Conservation (phyloP, 2,329 filamentous ascomycete genomes). For the Coleophoma eucalyptorum region DNA sequence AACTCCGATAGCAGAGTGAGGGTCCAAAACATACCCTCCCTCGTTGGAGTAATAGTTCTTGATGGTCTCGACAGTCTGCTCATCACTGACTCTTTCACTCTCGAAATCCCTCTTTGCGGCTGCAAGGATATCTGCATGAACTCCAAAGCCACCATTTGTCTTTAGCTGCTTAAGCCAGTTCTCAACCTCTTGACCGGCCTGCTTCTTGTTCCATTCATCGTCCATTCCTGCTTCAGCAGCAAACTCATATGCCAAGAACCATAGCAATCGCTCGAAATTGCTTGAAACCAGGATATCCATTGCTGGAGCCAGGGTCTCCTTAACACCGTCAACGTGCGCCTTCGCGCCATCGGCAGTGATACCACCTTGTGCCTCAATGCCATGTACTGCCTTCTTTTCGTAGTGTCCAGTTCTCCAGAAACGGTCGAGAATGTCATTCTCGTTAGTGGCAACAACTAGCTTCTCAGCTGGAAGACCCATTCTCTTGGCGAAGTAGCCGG, state of each 20-base stretch:
- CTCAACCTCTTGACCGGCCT: constrained; percentile 72
- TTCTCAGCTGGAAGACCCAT: constrained; percentile 89
- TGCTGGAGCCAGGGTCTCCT: constrained; percentile 88
- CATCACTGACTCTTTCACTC: constrained; percentile 68
- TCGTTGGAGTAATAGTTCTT: constrained; percentile 45
- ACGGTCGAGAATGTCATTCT: constrained; percentile 93
- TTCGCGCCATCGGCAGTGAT: constrained; percentile 52
- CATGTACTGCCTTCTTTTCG: constrained; percentile 72
- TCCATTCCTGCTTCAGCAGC: constrained; percentile 56
- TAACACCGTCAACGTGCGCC: constrained; percentile 68
- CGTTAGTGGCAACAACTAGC: constrained; percentile 90
- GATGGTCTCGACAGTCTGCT: constrained; percentile 66
- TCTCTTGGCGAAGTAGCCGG: constrained; percentile 85
- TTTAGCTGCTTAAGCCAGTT: constrained; percentile 80
- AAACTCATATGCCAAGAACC: constrained; percentile 82
- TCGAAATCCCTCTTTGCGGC: constrained; percentile 73
- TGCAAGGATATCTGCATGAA: constrained; percentile 69
- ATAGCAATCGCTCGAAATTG: constrained; percentile 94
- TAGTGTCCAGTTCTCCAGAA: constrained; percentile 92
- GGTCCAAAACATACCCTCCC: constrained; percentile 80
- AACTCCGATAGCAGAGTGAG: constrained; percentile 86
- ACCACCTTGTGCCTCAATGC: constrained; percentile 50
- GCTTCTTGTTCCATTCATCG: constrained; percentile 61
- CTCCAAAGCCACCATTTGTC: constrained; percentile 75
- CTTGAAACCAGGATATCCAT: constrained; percentile 98